Evolutionary conservation across 129 eudicot genomes (phyloP).

Genomic region (Saposhnikovia divaricata): DNA sequence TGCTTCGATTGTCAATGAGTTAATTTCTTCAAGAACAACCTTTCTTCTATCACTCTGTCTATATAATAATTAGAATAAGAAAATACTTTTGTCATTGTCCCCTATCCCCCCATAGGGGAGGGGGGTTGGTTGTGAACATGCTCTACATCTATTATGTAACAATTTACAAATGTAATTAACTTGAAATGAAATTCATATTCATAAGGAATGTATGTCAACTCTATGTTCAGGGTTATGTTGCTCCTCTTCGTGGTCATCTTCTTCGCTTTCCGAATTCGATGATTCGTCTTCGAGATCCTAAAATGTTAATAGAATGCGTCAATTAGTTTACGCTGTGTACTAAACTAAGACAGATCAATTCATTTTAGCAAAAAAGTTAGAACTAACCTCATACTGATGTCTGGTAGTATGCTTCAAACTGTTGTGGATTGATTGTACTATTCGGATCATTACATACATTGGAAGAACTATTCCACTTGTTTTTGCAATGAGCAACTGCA

Average conservation of each 20-base stretch:
- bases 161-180: background rate
- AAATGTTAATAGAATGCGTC: background rate
- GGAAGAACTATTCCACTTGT: conserved; percentile 74
- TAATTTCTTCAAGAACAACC: background rate
- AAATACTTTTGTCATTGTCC: background rate
- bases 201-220: background rate
- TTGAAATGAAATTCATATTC: background rate
- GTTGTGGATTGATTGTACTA: conserved; percentile 48
- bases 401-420: conserved; percentile 17
- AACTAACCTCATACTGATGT: conserved; percentile 31
- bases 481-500: conserved; percentile 51
- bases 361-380: background rate
- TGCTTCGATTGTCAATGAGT: background rate
- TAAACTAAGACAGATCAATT: background rate
- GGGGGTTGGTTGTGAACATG: background rate
- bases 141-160: background rate
- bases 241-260: background rate
- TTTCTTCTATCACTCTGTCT: background rate
- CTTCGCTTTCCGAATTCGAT: background rate
- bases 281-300: background rate
- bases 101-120: background rate
- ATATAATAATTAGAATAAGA: too few relatives aligned
- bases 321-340: background rate
- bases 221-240: background rate
- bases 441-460: conserved; percentile 59